phyloP scores from a whole-genome alignment of 2,329 filamentous ascomycete species.

The Beauveria brongniartii region DNA sequence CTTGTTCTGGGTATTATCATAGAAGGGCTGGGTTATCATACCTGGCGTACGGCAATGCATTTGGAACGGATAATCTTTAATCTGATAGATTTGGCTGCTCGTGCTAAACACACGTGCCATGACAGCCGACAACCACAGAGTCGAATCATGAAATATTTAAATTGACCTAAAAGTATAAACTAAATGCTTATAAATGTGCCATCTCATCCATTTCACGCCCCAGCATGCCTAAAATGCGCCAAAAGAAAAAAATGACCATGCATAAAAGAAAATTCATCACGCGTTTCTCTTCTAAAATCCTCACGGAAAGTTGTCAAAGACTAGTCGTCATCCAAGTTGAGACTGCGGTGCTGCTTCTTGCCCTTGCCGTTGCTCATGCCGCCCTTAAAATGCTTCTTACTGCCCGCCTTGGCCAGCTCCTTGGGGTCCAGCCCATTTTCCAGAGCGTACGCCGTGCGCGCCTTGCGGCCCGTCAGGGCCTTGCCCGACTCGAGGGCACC shows the following conservation, averaged over 20 bases:
- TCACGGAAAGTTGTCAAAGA: background rate
- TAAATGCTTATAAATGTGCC: background rate
- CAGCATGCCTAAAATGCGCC: slow-evolving; percentile 1
- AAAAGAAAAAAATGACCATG: background rate
- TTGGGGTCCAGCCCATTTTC: slow-evolving; percentile 79
- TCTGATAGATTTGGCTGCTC: background rate
- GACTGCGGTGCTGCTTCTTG: slow-evolving; percentile 30
- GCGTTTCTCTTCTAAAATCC: background rate
- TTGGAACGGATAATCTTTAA: background rate
- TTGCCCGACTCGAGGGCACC: slow-evolving; percentile 48
- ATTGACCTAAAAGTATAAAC: background rate
- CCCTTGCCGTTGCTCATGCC: slow-evolving; percentile 53
- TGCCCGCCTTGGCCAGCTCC: slow-evolving; percentile 56
- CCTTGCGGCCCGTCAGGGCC: slow-evolving; percentile 74
- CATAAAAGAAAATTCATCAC: background rate
- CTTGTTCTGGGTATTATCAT: background rate
- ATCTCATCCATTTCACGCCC: background rate
- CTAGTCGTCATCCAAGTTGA: slow-evolving; percentile 11
- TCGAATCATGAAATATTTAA: background rate
- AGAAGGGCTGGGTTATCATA: background rate
- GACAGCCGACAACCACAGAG: background rate
- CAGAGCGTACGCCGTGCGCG: slow-evolving; percentile 69
- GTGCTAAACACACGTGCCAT: background rate
- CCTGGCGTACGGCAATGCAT: background rate
- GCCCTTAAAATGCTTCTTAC: slow-evolving; percentile 96